Evolutionary conservation across 768 basidiomycete species (phyloP), one percentile per base, ranked within the genome.

Genomic region (Pleurotus tuber-regium): DNA sequence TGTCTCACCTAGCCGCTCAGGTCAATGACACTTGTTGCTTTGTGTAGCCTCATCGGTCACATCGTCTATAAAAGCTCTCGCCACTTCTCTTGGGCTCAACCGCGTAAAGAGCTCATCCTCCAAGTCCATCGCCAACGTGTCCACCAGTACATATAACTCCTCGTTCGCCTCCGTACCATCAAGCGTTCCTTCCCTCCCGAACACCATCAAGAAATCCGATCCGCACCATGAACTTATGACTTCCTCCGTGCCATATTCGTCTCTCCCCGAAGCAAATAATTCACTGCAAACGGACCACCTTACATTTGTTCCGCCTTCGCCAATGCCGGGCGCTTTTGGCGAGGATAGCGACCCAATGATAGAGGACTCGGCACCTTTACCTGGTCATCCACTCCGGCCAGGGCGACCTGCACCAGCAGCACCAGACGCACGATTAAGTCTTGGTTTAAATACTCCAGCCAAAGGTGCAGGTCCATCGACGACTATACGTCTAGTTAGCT

Each of bases 21-120:
- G n/a, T n/a, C n/a, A n/a, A n/a, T n/a, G n/a, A n/a, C n/a, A n/a
- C 48, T 56, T 26, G 51, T 35, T 59, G 48, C 24, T 55, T 56
- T 39, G 33, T 49, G 31, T 63, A 86, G 82, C 72, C 30, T 75
- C 80, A n/a, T 79, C 74, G 12, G 79, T 90, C 12, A 70, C 75
- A 38, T 89, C 89, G 1, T 92, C 90, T 30, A 77, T 93, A 55
- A 86, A 77, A 63, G 83, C 86, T 0, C 71, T 92, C 35, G 90
- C 87, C n/a, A 83, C 72, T 35, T 89, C 89, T 10, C 71, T 89
- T 24, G 86, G 86, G 33, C 75, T 90, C 59, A 88, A 83, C 64
- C 83, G 83, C 24, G 63, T 68, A 9, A 48, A 48, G 46, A 21
- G 18, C n/a, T 65, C 69, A 8, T 68, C 71, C 8, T 61, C 56